Base-by-base conservation (phyloP, 495 filamentous ascomycete species). In the Bombardia bombarda region DNA sequence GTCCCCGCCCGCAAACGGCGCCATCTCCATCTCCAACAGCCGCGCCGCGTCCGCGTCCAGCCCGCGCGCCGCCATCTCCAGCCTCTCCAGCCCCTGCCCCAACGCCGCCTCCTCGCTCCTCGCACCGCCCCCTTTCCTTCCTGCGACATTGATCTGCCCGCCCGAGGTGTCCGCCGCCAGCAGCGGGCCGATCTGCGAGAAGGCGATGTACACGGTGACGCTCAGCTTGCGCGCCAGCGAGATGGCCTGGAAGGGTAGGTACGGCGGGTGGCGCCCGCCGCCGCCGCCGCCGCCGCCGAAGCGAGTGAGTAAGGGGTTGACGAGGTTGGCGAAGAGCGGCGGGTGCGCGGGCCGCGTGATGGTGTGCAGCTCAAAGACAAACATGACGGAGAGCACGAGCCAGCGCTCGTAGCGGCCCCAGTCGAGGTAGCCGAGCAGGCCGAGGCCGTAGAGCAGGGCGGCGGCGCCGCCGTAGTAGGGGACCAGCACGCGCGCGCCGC, bases 351-450 rank as follows among this genome's bases (percentile, higher is more conserved):
- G 80, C 12, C 87, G 77, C 35, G 85, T 87, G 43, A 92, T 73
- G 21, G 80, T 66, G 52, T 81, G 71, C 12, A 82, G 58, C 65
- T 98, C 90, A 52, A 93, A 83, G 9, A 77, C 70, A 50, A 84
- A 69, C 37, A 96, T 60, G 16, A 64, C 62, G 13, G 74, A 69
- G 43, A 95, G 74, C 23, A 80, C 80, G 43, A 89, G 72, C 70
- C 89, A 95, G 32, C 90, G 84, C 89, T 93, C 96, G 63, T 80
- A 95, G 33, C 79, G 78, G 14, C 87, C 92, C 71, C 80, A 88
- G 53, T 87, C 80, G 12, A 90, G 66, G 65, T 88, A 95, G 45
- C 86, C 89, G 6, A 90, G 58, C 46, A 87, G 67, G 13, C 84
- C 82, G 18, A 93, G 47, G 9, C 83, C 65, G 33, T 87, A 67